A percentile compares a stretch with the other conserved stretches of the same genome.
phyloP scores from a whole-genome alignment of 805 yeast species.

The Starmerella cellae region DNA sequence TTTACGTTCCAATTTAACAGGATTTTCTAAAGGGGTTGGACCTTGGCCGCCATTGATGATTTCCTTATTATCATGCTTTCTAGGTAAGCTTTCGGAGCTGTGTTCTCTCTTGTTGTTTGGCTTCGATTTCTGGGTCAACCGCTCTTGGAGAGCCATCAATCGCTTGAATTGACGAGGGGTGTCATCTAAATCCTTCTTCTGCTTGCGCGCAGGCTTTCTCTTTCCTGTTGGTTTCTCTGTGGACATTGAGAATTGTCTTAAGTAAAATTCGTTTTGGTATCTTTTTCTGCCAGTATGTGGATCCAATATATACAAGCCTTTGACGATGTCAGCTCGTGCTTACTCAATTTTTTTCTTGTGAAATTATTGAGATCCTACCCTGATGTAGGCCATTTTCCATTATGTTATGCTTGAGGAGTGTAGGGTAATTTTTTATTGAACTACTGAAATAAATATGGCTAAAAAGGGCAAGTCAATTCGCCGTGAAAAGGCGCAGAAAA shows the following conservation, averaged over 20 bases:
- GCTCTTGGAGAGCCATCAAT: conserved; percentile 21
- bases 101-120: neutral
- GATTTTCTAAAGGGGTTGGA: conserved; percentile 8
- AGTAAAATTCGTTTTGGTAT: conserved; percentile 3
- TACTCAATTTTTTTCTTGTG: no score
- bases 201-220: neutral
- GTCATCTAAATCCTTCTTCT: conserved; percentile 22
- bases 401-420: no score
- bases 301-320: no score
- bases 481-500: conserved; percentile 5
- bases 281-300: no score
- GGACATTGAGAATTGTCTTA: no score
- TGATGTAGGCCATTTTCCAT: no score
- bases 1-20: conserved; percentile 8
- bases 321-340: no score
- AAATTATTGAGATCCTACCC: no score
- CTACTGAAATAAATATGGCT: conserved; percentile 9
- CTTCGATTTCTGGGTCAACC: neutral
- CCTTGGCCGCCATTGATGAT: neutral
- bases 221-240: no score
- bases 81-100: neutral
- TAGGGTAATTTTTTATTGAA: neutral
- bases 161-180: conserved; percentile 27
- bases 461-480: conserved; percentile 8
- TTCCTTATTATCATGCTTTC: conserved; percentile 3